A percentile compares a stretch with the other conserved stretches of the same genome.
These are phyloP conservation scores for Apiospora hydei DNA, from an alignment of 2,329 filamentous ascomycete genomes.

Conservation along the genomic window DNA sequence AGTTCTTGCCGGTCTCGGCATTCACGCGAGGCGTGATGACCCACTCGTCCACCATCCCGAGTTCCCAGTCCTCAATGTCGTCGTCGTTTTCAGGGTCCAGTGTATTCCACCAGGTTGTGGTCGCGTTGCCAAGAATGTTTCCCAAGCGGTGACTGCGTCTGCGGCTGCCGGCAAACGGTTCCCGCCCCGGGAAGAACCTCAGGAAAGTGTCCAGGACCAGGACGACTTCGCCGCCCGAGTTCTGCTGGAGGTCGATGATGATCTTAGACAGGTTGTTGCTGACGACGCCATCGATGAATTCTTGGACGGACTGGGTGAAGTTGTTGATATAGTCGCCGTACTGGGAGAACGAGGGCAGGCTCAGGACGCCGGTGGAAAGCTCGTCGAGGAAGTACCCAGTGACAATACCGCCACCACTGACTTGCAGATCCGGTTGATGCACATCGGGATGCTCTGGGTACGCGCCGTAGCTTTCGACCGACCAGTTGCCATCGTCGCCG, in stretches of 20 bases:
- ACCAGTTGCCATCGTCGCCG: constrained; percentile 1
- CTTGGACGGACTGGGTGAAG: constrained; percentile 40
- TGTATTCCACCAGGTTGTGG: constrained; percentile 26
- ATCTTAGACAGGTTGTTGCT: constrained; percentile 28
- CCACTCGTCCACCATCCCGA: constrained; percentile 33
- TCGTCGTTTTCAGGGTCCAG: constrained; percentile 24
- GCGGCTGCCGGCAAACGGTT: constrained; percentile 34
- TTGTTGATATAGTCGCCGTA: constrained; percentile 36
- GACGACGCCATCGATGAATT: constrained; percentile 35
- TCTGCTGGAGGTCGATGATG: constrained; percentile 36
- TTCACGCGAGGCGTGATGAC: constrained; percentile 33
- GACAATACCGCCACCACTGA: constrained; percentile 28
- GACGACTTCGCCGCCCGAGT: constrained; percentile 31
- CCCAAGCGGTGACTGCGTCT: constrained; percentile 31
- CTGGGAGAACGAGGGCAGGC: constrained; percentile 47
- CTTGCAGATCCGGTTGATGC: constrained; percentile 28
- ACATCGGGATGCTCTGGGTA: constrained; percentile 31
- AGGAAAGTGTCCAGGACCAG: constrained; percentile 34
- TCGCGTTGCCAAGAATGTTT: constrained; percentile 31
- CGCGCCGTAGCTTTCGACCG: constrained; percentile 26
- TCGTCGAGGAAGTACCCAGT: constrained; percentile 35
- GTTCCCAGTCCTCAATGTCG: constrained; percentile 16
- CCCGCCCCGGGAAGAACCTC: constrained; percentile 33
- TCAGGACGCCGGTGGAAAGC: constrained; percentile 44
- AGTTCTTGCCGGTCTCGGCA: constrained; percentile 33